Evolutionary conservation across 129 eudicot genomes (phyloP).

Genomic region (Daucus carota): DNA sequence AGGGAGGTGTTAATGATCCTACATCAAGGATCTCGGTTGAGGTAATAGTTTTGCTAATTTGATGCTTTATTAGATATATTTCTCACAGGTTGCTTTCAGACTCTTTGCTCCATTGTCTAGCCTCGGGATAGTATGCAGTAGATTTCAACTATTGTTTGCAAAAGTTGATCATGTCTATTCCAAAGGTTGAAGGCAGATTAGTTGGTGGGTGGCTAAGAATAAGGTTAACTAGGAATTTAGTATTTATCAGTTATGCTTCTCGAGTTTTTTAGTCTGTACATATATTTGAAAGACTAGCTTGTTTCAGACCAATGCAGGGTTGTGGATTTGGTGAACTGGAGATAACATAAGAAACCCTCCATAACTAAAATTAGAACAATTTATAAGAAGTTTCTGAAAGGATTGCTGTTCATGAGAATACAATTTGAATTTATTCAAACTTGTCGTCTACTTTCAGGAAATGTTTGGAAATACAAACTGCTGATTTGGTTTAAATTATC

Average conservation of each 20-base stretch:
- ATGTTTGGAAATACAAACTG: not conserved
- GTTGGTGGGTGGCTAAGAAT: not conserved
- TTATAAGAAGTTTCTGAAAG: not conserved
- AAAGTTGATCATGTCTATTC: not conserved
- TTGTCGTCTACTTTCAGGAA: too few species aligned
- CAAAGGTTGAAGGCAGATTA: not conserved
- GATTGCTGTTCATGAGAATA: not conserved
- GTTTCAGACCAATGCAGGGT: not conserved
- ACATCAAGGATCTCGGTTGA: slow-evolving; percentile 51
- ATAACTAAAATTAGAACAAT: not conserved
- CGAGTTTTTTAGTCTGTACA: not conserved
- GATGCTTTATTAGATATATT: not conserved
- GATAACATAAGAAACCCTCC: not conserved
- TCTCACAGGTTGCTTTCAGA: not conserved
- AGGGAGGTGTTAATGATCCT: slow-evolving; percentile 38
- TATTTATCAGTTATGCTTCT: not conserved
- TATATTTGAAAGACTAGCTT: not conserved
- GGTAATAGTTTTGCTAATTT: slow-evolving; percentile 14
- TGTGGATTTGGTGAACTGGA: not conserved
- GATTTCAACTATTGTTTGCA: not conserved
- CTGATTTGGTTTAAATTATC: not conserved
- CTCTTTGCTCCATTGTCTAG: not conserved
- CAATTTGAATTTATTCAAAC: not conserved
- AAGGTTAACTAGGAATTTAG: not conserved
- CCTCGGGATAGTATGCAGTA: not conserved